Evolutionary conservation across 2,329 filamentous ascomycete species (phyloP), one percentile per base, ranked within the genome.

Genomic region (Coniochaeta prunicola): DNA sequence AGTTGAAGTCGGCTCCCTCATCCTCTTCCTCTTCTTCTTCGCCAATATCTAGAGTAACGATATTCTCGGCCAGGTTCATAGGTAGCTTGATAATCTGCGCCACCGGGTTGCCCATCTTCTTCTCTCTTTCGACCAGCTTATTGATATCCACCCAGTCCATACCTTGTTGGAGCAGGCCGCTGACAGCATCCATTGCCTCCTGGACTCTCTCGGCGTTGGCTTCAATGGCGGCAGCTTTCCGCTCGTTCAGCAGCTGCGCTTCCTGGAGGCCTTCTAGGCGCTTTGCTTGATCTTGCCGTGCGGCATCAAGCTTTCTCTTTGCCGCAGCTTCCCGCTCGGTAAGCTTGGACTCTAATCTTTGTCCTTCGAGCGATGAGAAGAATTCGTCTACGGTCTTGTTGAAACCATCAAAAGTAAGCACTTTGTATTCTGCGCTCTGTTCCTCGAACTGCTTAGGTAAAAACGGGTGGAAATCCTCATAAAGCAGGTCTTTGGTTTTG

Each of bases 121-220:
- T 90, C 70, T 97, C 93, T 64, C 91, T 84, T 70, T 96, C 91
- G 57, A 99, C 90, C 62, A 99, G 76, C 60, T 88, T 89, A 10
- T 84, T 91, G 66, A 97, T 92, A 64, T 97, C 90, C 12, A 91
- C 86, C 94, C 94, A 99, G 67, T 99, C 94, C 92, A 97, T 97
- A 12, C 93, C 93, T 68, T 96, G 91, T 5, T 85, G 85, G 60
- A 99, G 85, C n/a, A 97, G 77, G 0, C 91, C 90, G 70, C 96
- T 97, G 57, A 99, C 88, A 3, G 94, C 92, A 70, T 92, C 90
- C 71, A 92, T 92, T 4, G 91, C 92, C 74, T 97, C 94, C 70
- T 96, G 90, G 0, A 97, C 92, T 56, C 92, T 84, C 68, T 96
- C 91, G 1, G 91, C 80, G 67, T 99, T 97, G 24, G 91, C 90